Base-by-base conservation (phyloP, 148 eudicot species). In the Rhododendron henanense region DNA sequence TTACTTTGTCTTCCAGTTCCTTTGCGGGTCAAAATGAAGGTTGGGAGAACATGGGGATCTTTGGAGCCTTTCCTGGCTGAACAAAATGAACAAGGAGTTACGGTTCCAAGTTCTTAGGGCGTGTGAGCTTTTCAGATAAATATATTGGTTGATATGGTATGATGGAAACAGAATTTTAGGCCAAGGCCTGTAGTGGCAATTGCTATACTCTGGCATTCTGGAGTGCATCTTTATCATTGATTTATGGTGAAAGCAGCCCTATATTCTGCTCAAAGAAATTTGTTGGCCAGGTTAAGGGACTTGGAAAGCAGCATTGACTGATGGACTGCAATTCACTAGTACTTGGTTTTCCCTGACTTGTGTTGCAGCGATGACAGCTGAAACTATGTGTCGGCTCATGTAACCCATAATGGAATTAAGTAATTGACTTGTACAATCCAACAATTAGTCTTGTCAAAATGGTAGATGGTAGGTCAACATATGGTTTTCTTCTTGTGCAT, bases 11-110 rank as follows among this genome's bases (percentile, higher is more conserved):
- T 86, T 89, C 51, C 92, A 97, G 99, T 97, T 87, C 98, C 99
- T 77, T 86, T 97, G 89, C 94, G 80, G 83, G 96, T 94, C 75
- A 97, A 97, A 85, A 88, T 97, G 88, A 94, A 92, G 94, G 87
- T 91, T 84, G 99, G 99, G 86, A 91, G 74, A 88, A 94, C 96
- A 50, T 97, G 99, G 99, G 99, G 99, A 69, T 91, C 98, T 82
- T 85, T 95, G 93, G 95, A 94, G 89, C 98, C 94, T 78, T 90
- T 93, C 81, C 57, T 86, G 39, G 88, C 82, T 78, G 91, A 86
- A 37, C 28, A 83, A 80, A 50, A 53, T 28, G 45, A 50, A 71
- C 37, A 44, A 53, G 84, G 67, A 84, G 15, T 84, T 53, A 39
- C 23, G 25, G 44, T 51, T 7, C 50, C 78, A 11, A 55, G 37